Conservation (phyloP, 768 basidiomycete genomes). For the Crepidotus variabilis region DNA sequence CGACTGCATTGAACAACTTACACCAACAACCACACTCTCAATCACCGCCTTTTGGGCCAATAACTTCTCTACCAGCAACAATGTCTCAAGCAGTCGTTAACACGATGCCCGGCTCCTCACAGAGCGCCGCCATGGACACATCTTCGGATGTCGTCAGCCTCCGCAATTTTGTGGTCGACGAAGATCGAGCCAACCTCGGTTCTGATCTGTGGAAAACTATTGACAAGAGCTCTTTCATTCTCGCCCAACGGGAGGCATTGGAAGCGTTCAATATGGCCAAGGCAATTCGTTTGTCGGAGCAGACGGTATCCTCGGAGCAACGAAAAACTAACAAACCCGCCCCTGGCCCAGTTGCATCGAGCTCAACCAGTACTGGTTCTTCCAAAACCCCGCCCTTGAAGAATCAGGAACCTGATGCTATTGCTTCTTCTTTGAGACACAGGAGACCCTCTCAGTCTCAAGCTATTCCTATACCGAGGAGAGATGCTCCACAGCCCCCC, state of each 20-base stretch:
- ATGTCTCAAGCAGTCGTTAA: constrained; percentile 12
- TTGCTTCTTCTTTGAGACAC: constrained; percentile 3
- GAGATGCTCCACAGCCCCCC: neutral
- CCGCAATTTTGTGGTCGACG: constrained; percentile 5
- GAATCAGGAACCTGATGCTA: neutral
- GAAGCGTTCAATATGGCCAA: constrained; percentile 25
- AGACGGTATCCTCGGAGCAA: constrained; percentile 21
- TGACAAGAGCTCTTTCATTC: constrained; percentile 25
- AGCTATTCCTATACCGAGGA: constrained; percentile 7
- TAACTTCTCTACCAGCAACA: constrained; percentile 5
- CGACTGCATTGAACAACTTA: constrained; percentile 10
- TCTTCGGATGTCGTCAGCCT: constrained; percentile 10
- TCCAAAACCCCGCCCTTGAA: neutral
- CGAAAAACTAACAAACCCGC: constrained; percentile 6
- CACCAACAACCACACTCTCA: neutral
- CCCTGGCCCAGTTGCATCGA: constrained; percentile 3
- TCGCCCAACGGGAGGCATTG: constrained; percentile 25
- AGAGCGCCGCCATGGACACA: constrained; percentile 6
- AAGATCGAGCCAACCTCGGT: constrained; percentile 7
- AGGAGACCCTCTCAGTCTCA: constrained; percentile 5
- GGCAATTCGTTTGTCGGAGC: constrained; percentile 23
- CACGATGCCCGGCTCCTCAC: constrained; percentile 8
- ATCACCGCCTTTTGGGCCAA: neutral
- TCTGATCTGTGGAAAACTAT: constrained; percentile 12
- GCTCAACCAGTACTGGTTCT: constrained; percentile 1